phyloP scores from a whole-genome alignment of 768 basidiomycete genomes.

The Lanmaoa rubissima region DNA sequence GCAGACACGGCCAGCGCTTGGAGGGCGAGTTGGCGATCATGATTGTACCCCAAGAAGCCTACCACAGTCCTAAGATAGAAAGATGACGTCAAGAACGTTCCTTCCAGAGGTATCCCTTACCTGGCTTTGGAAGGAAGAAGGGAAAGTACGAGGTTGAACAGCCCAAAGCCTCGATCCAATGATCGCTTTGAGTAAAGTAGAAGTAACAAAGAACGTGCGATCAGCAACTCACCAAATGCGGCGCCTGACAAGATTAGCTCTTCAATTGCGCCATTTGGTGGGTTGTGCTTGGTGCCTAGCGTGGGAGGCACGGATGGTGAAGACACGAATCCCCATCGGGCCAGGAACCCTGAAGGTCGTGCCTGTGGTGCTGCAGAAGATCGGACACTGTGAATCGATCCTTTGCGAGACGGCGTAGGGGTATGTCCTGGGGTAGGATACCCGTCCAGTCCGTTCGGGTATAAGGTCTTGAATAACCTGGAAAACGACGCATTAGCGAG shows the following conservation, averaged over 20 bases:
- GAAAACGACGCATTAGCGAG: neutral
- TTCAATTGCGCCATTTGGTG: slow-evolving; percentile 58
- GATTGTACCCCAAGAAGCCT: slow-evolving; percentile 74
- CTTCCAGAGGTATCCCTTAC: slow-evolving; percentile 35
- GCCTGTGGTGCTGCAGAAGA: slow-evolving; percentile 22
- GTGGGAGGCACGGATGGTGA: slow-evolving; percentile 12
- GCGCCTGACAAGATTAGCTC: slow-evolving; percentile 73
- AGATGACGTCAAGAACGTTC: neutral
- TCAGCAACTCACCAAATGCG: slow-evolving; percentile 61
- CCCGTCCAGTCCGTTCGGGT: slow-evolving; percentile 55
- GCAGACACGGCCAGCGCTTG: slow-evolving; percentile 69
- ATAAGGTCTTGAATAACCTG: slow-evolving; percentile 65
- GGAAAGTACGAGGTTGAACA: slow-evolving; percentile 81
- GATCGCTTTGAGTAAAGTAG: neutral
- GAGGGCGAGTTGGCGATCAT: slow-evolving; percentile 67
- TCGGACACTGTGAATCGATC: slow-evolving; percentile 24
- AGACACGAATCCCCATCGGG: slow-evolving; percentile 32
- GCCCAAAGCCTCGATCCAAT: slow-evolving; percentile 43
- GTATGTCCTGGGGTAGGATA: slow-evolving; percentile 39
- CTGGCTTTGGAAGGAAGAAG: slow-evolving; percentile 69
- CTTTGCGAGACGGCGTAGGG: slow-evolving; percentile 36
- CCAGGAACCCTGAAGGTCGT: slow-evolving; percentile 35
- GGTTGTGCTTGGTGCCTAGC: slow-evolving; percentile 18
- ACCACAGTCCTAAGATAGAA: slow-evolving; percentile 54
- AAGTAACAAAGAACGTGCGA: neutral